Conservation (phyloP, 768 basidiomycete genomes). For the Leccinum fibrillosum region DNA sequence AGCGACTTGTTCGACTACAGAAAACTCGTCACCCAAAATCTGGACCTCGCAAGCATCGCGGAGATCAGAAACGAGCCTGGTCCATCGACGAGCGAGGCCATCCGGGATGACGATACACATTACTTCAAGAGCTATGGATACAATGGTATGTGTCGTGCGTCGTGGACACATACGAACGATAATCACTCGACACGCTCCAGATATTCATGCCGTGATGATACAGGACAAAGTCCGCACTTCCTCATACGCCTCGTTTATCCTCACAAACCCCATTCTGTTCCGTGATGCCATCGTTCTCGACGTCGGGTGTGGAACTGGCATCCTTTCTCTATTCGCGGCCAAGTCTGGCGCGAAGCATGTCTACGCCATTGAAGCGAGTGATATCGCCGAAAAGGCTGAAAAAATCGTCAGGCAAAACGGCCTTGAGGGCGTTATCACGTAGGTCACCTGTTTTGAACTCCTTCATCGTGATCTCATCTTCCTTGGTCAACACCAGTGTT, state of each 20-base stretch:
- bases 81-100: constrained; percentile 19
- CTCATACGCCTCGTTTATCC: constrained; percentile 88
- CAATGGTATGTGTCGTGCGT: constrained; percentile 58
- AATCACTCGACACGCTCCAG: constrained; percentile 34
- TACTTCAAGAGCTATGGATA: constrained; percentile 90
- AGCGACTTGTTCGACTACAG: constrained; percentile 64
- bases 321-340: constrained; percentile 88
- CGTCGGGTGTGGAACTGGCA: constrained; percentile 95
- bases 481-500: constrained; percentile 43
- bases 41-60: constrained; percentile 45
- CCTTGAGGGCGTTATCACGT: constrained; percentile 68
- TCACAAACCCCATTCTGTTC: constrained; percentile 78
- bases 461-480: constrained; percentile 6
- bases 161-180: neutral
- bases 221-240: constrained; percentile 93
- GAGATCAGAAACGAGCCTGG: constrained; percentile 41
- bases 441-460: constrained; percentile 19
- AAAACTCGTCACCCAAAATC: constrained; percentile 48
- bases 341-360: constrained; percentile 87
- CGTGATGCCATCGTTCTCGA: constrained; percentile 86
- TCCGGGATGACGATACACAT: constrained; percentile 85
- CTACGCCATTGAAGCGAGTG: constrained; percentile 88
- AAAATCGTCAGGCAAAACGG: constrained; percentile 77
- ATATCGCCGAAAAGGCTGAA: constrained; percentile 72
- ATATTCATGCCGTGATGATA: constrained; percentile 96